phyloP scores from a whole-genome alignment of 176 grass and related monocot species.

The Musa troglodytarum region DNA sequence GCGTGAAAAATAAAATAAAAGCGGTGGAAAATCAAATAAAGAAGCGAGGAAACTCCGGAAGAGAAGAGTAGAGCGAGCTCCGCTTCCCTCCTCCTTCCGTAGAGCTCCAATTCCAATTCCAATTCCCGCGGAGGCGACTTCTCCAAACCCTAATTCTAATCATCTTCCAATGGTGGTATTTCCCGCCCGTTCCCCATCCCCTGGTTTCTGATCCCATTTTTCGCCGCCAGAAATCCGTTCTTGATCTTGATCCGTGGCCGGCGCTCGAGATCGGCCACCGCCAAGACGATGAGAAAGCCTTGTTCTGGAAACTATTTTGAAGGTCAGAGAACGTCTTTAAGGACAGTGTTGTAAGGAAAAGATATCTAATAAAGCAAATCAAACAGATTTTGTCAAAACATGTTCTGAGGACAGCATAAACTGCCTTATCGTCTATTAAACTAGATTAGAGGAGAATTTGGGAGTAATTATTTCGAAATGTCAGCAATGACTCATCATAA shows the following conservation, averaged over 20 bases:
- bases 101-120: conserved; percentile 28
- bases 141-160: not conserved
- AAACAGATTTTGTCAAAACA: no score
- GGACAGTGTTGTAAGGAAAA: no score
- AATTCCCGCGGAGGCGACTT: conserved; percentile 13
- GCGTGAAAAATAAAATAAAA: not conserved
- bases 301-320: not conserved
- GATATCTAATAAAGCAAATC: no score
- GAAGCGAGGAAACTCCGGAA: not conserved
- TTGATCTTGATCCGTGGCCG: not conserved
- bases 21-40: not conserved
- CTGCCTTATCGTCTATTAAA: no score
- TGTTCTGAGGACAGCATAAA: no score
- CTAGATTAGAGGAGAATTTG: no score
- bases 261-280: not conserved
- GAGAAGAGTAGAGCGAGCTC: conserved; percentile 28
- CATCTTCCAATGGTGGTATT: conserved; percentile 1
- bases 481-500: not conserved
- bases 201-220: not conserved
- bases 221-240: not conserved
- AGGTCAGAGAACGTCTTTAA: not conserved
- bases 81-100: conserved; percentile 5
- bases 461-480: not conserved
- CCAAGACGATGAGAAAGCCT: not conserved
- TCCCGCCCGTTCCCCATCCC: not conserved